phyloP scores from a whole-genome alignment of 192 early-diverging fungal genomes.

The Ambispora gerdemannii region DNA sequence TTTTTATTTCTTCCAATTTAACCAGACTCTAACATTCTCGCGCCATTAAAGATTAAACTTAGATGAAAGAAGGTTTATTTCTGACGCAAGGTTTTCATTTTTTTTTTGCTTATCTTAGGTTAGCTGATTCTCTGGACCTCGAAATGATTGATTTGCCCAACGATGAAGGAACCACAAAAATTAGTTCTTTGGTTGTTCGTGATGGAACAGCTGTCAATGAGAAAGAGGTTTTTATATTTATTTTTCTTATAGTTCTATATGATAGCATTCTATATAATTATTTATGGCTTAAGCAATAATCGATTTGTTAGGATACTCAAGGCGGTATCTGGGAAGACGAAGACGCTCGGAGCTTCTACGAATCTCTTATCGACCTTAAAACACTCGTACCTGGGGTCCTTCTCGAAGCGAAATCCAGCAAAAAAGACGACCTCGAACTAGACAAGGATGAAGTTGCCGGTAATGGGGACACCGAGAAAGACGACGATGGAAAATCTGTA shows the following conservation, averaged over 20 bases:
- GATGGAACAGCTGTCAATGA: conserved; percentile 1
- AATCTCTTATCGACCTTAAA: conserved; percentile 75
- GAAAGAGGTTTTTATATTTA: conserved; percentile 15
- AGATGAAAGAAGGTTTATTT: no score
- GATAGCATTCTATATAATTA: not conserved
- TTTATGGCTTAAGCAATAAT: not conserved
- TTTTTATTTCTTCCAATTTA: not conserved
- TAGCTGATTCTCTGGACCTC: conserved; percentile 70
- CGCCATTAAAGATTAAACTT: no score
- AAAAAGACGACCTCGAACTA: conserved; percentile 31
- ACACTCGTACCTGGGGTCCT: conserved; percentile 81
- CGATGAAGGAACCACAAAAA: conserved; percentile 55
- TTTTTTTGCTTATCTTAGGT: conserved; percentile 26
- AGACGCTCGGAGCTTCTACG: conserved; percentile 87
- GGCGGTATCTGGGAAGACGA: conserved; percentile 90
- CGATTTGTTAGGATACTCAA: conserved; percentile 36
- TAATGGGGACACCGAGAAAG: conserved; percentile 33
- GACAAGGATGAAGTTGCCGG: conserved; percentile 34
- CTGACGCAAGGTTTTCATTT: no score
- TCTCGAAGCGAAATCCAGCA: conserved; percentile 55
- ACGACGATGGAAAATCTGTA: conserved; percentile 39
- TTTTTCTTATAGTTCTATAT: not conserved
- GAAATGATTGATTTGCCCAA: conserved; percentile 80
- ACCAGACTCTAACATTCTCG: no score
- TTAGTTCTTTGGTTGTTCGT: conserved; percentile 16